Evolutionary conservation across 257 asterid species (phyloP).

Genomic region (Scutellaria galericulata): DNA sequence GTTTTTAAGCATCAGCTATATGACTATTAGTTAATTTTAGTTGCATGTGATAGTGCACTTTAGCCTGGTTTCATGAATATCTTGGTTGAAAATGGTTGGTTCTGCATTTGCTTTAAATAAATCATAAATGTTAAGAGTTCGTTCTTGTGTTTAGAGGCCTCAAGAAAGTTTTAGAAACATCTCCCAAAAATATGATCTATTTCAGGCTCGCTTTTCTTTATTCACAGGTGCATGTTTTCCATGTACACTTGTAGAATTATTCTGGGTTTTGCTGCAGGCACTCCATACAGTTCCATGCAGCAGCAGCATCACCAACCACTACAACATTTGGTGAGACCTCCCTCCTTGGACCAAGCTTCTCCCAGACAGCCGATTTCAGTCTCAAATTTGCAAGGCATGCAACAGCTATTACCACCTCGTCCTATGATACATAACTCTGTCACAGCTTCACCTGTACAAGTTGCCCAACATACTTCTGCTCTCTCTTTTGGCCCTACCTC

Average conservation of each 20-base stretch:
- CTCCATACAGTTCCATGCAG: slow-evolving; percentile 47
- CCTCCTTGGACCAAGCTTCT: slow-evolving; percentile 24
- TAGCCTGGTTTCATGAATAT: background rate
- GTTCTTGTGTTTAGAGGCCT: too few relatives aligned
- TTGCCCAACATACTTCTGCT: slow-evolving; percentile 39
- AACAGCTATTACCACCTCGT: slow-evolving; percentile 26
- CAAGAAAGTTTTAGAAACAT: too few relatives aligned
- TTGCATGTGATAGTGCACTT: background rate
- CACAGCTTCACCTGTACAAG: slow-evolving; percentile 36
- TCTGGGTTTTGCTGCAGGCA: slow-evolving; percentile 43
- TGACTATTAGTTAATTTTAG: background rate
- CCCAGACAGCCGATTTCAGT: slow-evolving; percentile 9
- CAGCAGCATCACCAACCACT: slow-evolving; percentile 24
- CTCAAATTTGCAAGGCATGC: slow-evolving; percentile 22
- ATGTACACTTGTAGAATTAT: background rate
- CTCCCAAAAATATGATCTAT: too few relatives aligned
- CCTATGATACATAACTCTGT: slow-evolving; percentile 27
- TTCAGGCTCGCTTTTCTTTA: too few relatives aligned
- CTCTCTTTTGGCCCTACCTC: slow-evolving; percentile 34
- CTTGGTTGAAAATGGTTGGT: slow-evolving; percentile 3
- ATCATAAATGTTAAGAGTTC: background rate
- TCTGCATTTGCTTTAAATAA: background rate
- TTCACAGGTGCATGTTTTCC: too few relatives aligned
- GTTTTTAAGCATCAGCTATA: too few relatives aligned
- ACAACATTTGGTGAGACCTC: slow-evolving; percentile 41